A percentile compares a stretch with the other conserved stretches of the same genome.
phyloP scores from a whole-genome alignment of 106 monocot genomes.

The Cymbidium sinense region DNA sequence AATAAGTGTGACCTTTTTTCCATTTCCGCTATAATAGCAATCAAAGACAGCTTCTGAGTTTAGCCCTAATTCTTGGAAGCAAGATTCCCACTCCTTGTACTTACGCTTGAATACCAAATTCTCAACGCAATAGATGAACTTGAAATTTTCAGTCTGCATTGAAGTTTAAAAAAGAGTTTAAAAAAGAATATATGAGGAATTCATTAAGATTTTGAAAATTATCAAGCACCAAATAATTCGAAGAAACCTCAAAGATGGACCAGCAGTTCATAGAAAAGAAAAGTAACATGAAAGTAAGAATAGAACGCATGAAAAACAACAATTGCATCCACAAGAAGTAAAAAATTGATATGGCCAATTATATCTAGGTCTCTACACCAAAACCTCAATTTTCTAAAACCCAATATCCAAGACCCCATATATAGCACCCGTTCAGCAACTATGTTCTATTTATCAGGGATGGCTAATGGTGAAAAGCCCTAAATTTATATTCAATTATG shows the following conservation, averaged over 20 bases:
- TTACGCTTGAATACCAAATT: slow-evolving; percentile 45
- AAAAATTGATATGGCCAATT: neutral
- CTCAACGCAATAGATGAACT: slow-evolving; percentile 87
- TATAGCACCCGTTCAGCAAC: too few species aligned
- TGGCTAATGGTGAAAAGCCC: too few species aligned
- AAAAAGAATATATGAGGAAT: neutral
- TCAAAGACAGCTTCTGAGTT: slow-evolving; percentile 44
- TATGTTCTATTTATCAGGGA: too few species aligned
- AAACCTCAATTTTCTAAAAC: too few species aligned
- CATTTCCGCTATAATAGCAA: slow-evolving; percentile 54
- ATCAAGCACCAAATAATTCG: neutral
- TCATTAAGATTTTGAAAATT: neutral
- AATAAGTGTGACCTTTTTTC: slow-evolving; percentile 44
- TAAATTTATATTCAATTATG: too few species aligned
- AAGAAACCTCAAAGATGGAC: neutral
- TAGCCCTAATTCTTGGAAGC: slow-evolving; percentile 61
- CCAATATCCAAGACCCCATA: too few species aligned
- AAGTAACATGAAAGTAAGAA: neutral
- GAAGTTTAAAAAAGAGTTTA: slow-evolving; percentile 1
- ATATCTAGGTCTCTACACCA: too few species aligned
- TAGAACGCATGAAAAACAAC: neutral
- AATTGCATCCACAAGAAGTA: neutral
- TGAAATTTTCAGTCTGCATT: slow-evolving; percentile 70
- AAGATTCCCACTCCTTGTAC: slow-evolving; percentile 72
- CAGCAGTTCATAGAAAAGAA: neutral